Evolutionary conservation across 1,139 yeast species (phyloP).

Genomic region (Yamadazyma conglobata): DNA sequence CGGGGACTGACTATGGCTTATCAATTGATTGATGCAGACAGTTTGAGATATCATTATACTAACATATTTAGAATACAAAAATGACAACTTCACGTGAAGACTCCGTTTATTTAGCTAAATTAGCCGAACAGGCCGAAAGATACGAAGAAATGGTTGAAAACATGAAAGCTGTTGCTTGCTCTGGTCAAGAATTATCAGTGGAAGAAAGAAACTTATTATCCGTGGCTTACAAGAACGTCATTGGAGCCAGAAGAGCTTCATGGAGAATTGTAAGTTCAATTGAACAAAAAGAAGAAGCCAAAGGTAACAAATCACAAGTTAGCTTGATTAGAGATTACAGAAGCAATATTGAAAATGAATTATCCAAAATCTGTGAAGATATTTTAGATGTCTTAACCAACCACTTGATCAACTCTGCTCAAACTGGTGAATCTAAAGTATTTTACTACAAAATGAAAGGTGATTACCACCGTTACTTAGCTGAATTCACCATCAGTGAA

Average conservation of each 20-base stretch:
- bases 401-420: slow-evolving; percentile 91
- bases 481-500: slow-evolving; percentile 90
- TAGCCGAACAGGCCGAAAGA: slow-evolving; percentile 99
- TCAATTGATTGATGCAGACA: too few species aligned
- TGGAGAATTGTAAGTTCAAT: slow-evolving; percentile 98
- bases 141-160: slow-evolving; percentile 99
- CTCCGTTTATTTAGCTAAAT: slow-evolving; percentile 96
- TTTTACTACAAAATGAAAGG: slow-evolving; percentile 99
- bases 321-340: slow-evolving; percentile 90
- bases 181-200: slow-evolving; percentile 92
- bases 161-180: slow-evolving; percentile 96
- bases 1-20: too few species aligned
- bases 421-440: slow-evolving; percentile 95
- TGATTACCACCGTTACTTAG: slow-evolving; percentile 98
- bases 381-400: slow-evolving; percentile 82
- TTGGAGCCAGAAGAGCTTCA: slow-evolving; percentile 98
- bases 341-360: slow-evolving; percentile 89
- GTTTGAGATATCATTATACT: too few species aligned
- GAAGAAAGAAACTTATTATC: slow-evolving; percentile 97
- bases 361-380: slow-evolving; percentile 91
- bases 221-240: slow-evolving; percentile 96
- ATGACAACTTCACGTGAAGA: slow-evolving; percentile 95
- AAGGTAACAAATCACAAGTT: slow-evolving; percentile 89
- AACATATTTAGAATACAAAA: slow-evolving; percentile 11
- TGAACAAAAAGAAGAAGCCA: slow-evolving; percentile 97